Percentiles rank a stretch among this genome's conserved stretches.
phyloP scores from a whole-genome alignment of 352 stramenopile genomes.

The Globisporangium apiculatum region DNA sequence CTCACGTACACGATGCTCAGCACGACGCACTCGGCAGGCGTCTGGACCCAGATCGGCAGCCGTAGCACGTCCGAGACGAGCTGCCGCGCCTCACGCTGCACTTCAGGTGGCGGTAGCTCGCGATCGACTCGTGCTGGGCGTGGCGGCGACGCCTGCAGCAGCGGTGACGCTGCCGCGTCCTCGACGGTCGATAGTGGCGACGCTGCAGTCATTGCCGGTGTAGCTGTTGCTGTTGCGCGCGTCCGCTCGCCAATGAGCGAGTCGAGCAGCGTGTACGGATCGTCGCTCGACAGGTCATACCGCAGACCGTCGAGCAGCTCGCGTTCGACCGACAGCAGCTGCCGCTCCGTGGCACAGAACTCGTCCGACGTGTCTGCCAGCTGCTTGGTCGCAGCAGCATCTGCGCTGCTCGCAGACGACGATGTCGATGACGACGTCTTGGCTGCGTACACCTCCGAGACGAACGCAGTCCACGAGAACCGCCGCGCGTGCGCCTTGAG shows the following conservation, averaged over 20 bases:
- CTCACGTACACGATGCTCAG: conserved; percentile 67
- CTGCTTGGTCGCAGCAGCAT: conserved; percentile 13
- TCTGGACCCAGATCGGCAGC: conserved; percentile 60
- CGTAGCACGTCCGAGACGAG: conserved; percentile 44
- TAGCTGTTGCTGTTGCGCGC: conserved; percentile 24
- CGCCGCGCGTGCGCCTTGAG: conserved; percentile 64
- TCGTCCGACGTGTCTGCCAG: conserved; percentile 27
- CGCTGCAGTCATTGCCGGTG: too few species aligned
- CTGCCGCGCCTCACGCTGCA: conserved; percentile 65
- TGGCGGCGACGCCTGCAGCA: conserved; percentile 15
- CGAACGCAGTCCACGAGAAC: conserved; percentile 53
- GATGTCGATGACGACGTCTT: conserved; percentile 20
- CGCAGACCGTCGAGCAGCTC: conserved; percentile 67
- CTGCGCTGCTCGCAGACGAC: conserved; percentile 7
- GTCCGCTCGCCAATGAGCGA: conserved; percentile 40
- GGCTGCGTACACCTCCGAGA: conserved; percentile 62
- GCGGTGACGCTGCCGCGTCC: neutral
- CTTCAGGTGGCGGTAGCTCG: conserved; percentile 25
- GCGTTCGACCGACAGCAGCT: conserved; percentile 50
- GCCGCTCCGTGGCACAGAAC: conserved; percentile 44
- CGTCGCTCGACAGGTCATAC: conserved; percentile 65
- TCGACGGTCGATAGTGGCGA: conserved; percentile 6
- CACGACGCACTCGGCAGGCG: conserved; percentile 52
- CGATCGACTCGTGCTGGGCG: neutral
- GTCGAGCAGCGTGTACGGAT: conserved; percentile 71